Percentiles rank a stretch among this genome's conserved stretches.
Evolutionary conservation across 2,329 filamentous ascomycete genomes (phyloP).

Genomic region (Madurella mycetomatis): DNA sequence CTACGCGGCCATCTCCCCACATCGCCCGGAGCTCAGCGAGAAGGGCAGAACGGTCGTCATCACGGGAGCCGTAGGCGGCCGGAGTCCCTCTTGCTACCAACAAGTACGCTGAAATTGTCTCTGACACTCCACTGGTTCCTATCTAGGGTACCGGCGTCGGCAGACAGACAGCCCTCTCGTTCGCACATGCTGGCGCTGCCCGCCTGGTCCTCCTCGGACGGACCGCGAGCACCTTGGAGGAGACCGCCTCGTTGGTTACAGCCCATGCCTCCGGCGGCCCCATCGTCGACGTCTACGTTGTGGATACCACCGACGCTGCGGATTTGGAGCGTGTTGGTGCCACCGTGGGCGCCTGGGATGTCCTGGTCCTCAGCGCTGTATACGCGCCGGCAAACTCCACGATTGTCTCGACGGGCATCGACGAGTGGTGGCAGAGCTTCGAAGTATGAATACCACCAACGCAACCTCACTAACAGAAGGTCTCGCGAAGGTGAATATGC

Average conservation of each 20-base stretch:
- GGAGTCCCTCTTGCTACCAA: neutral
- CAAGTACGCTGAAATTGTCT: neutral
- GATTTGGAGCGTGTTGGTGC: neutral
- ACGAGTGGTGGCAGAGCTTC: conserved; percentile 1
- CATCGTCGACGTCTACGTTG: neutral
- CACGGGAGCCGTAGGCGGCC: neutral
- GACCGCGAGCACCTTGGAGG: neutral
- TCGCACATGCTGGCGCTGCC: conserved; percentile 2
- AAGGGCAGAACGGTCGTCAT: neutral
- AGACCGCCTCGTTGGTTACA: neutral
- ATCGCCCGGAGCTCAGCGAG: conserved; percentile 3
- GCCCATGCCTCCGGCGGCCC: neutral
- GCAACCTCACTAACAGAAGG: neutral
- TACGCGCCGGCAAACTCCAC: neutral
- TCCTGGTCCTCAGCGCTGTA: neutral
- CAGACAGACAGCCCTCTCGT: conserved; percentile 4
- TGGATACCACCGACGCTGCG: neutral
- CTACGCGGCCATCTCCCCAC: conserved; percentile 4
- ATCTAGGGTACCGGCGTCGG: conserved; percentile 3
- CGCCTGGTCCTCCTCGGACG: conserved; percentile 3
- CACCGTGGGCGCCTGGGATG: neutral
- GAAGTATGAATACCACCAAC: neutral
- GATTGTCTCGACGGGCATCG: neutral
- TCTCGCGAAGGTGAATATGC: too few species aligned
- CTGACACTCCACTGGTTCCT: neutral